Percentiles rank a stretch among this genome's conserved stretches.
phyloP scores from a whole-genome alignment of 345 rosid genomes.

The Eucalyptus virginea region DNA sequence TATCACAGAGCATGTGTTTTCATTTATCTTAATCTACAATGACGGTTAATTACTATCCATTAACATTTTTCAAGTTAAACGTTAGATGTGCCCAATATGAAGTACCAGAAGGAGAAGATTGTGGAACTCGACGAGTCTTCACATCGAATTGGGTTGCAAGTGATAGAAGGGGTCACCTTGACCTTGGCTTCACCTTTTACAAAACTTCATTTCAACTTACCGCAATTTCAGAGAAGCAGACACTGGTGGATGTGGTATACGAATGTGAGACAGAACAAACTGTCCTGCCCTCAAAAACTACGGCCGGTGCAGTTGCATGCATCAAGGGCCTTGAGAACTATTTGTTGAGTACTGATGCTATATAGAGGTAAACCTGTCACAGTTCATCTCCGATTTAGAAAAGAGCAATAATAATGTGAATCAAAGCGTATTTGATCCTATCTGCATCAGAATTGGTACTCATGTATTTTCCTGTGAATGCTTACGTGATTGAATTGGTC shows the following conservation, averaged over 20 bases:
- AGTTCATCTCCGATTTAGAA: not conserved
- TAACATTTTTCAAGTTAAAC: not conserved
- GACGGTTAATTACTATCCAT: not conserved
- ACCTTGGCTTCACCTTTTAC: slow-evolving; percentile 13
- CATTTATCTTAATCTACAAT: not conserved
- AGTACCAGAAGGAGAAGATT: slow-evolving; percentile 24
- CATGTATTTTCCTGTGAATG: not conserved
- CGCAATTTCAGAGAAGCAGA: slow-evolving; percentile 1
- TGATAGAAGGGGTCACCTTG: slow-evolving; percentile 25
- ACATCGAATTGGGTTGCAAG: slow-evolving; percentile 11
- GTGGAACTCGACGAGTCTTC: slow-evolving; percentile 10
- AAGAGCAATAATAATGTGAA: not conserved
- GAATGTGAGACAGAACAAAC: not conserved
- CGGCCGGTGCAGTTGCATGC: not conserved
- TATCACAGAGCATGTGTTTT: not conserved
- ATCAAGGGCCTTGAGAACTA: slow-evolving; percentile 6
- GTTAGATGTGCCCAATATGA: slow-evolving; percentile 1
- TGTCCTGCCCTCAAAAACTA: slow-evolving; percentile 1
- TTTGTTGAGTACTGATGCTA: not conserved
- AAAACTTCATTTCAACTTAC: slow-evolving; percentile 14
- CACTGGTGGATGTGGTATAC: slow-evolving; percentile 4
- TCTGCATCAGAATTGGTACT: not conserved
- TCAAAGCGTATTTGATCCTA: not conserved
- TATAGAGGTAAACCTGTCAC: not conserved
- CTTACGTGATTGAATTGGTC: not conserved